Evolutionary conservation across 768 basidiomycete species (phyloP), one percentile per base, ranked within the genome.

Genomic region (Coprinellus micaceus): DNA sequence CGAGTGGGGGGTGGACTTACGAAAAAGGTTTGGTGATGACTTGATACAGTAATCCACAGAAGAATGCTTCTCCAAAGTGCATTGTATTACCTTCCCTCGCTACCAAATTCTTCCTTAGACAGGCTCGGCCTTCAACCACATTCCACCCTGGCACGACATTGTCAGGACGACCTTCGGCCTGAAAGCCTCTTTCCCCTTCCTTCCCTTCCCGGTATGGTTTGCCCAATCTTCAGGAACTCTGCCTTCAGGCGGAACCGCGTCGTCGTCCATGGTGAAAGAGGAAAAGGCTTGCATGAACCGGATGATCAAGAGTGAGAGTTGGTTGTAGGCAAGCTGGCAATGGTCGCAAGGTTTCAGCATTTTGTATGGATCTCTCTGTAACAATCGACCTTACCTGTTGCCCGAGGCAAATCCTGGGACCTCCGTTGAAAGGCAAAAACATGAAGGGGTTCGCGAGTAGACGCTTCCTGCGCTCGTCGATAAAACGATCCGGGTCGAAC

Each of bases 401-500:
- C 4, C 77, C 75, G 12, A 76, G 66, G 54, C 76, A 77, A 45
- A 77, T 76, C 2, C 75, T 64, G 22, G 77, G 77, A 3, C 65
- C 64, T 2, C 62, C 74, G 52, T 74, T 75, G 64, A 77, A 77
- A 10, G 76, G 46, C 46, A 47, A 65, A 64, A 82, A 83, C 53
- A 81, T 80, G 68, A 77, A 81, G 0, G 77, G 74, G 53, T 79
- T 79, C 5, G 72, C 69, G 4, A 71, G 67, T 28, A 82, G 67
- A 52, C 79, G 78, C 56, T 77, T 73, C 12, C 79, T 53, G 15
- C 80, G 69, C n/a, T 78, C 66, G 59, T 82, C 81, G 19, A 82
- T 65, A 68, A 79, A 82, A 1, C 81, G 72, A 37, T 80, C 79
- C 0, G 82, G 81, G 50, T 81, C 80, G 57, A 82, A 82, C 53